These are phyloP conservation scores for Acanthamoeba healyi DNA, from an alignment of 208 protist genomes.

Conservation along the genomic window DNA sequence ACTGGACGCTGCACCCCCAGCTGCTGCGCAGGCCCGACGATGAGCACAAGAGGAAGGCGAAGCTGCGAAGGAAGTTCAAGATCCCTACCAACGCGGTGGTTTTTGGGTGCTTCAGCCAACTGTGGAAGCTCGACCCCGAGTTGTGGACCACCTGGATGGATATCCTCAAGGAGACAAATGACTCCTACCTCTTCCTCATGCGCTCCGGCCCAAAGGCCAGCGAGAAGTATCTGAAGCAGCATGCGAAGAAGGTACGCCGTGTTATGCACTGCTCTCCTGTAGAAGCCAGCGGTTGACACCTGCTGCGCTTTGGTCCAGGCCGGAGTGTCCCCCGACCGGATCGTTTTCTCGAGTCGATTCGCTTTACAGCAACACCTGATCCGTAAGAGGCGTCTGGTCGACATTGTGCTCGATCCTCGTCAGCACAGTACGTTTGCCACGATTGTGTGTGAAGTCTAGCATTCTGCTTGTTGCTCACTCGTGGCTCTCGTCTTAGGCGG, in stretches of 20 bases:
- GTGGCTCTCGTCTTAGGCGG: no score
- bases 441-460: background rate
- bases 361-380: background rate
- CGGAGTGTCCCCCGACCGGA: background rate
- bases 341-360: background rate
- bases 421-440: background rate
- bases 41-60: background rate
- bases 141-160: conserved; percentile 39
- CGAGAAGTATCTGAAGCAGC: background rate
- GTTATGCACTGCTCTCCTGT: background rate
- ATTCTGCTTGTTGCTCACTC: background rate
- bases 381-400: background rate
- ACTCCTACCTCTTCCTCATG: conserved; percentile 25
- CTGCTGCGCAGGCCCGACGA: background rate
- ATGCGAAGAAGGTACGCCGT: background rate
- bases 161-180: background rate
- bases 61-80: background rate
- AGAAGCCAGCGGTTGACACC: background rate
- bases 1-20: background rate
- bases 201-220: background rate
- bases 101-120: conserved; percentile 35
- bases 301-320: background rate
- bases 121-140: conserved; percentile 63
- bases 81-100: conserved; percentile 4
- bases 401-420: conserved; percentile 34